Evolutionary conservation across 306 rosid species (phyloP), one percentile per base, ranked within the genome.

Genomic region (Cucurbita pepo): DNA sequence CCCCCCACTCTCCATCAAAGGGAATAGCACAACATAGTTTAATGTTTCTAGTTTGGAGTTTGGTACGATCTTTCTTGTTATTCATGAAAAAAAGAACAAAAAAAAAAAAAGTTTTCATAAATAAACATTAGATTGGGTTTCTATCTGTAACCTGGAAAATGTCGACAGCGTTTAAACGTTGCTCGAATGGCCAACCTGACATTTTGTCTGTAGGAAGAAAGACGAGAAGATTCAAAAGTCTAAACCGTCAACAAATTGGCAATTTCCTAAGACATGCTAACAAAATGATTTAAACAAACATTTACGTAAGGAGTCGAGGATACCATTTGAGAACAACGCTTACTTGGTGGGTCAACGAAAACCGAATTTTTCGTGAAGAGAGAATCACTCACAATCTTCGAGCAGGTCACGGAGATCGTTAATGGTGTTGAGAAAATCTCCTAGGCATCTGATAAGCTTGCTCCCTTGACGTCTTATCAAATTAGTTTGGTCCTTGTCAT

Each of bases 381-480:
- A 44, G 73, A 44, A 16, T 56, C 63, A 81, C 55, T 77, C 72
- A 65, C 60, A 58, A 75, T 82, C 74, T 51, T 62, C 78, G 45
- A 78, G 76, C 55, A 47, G 70, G 75, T 37, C 69, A 12, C 13
- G 56, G 75, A 82, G 77, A 58, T 82, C 84, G 52, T 80, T 63
- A 53, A 85, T 83, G 64, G 84, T 63, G 75, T 58, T 78, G 22
- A 76, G 84, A 56, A 85, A 72, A 47, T 78, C 81, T 51, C 75
- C 83, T 9, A 85, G 83, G 56, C 85, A 82, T 44, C 72, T 66
- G 47, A 85, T 85, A 43, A 85, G 82, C 81, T 64, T 80, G 53
- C 77, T 82, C 43, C 86, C 89, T 65, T 78, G 85, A 58, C 56
- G 15, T 19, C 85, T 82, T 44, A 70, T 75, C 30, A 72, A 76